Percentiles rank a stretch among this genome's conserved stretches.
These are phyloP conservation scores for Trametes pubescens DNA, from an alignment of 1,284 basidiomycete genomes.

Conservation along the genomic window DNA sequence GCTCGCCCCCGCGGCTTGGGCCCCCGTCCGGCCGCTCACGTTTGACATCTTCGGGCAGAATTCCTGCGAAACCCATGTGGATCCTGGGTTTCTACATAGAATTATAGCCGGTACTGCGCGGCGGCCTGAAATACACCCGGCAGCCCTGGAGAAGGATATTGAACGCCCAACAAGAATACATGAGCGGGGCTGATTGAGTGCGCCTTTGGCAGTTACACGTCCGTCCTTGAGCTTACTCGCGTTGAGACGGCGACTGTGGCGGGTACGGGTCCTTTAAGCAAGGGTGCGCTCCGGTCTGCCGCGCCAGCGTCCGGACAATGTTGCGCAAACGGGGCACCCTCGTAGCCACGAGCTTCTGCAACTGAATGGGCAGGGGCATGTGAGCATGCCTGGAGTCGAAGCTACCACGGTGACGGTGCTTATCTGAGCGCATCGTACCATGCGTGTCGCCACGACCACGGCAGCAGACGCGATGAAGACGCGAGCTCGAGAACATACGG, in stretches of 20 bases:
- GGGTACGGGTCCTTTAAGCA: background rate
- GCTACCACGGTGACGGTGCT: constrained; percentile 23
- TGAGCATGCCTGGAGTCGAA: constrained; percentile 20
- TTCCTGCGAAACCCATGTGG: too few species aligned
- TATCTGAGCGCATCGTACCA: constrained; percentile 27
- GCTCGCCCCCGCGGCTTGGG: too few species aligned
- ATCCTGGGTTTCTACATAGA: too few species aligned
- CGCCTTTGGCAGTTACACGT: background rate
- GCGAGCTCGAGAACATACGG: constrained; percentile 5
- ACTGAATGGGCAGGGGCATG: constrained; percentile 30
- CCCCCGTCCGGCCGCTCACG: too few species aligned
- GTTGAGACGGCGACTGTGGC: background rate
- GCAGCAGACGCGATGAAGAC: background rate
- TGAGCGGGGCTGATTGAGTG: background rate
- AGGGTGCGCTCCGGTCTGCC: background rate
- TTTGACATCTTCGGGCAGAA: too few species aligned
- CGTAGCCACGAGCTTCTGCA: constrained; percentile 14
- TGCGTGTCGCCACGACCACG: constrained; percentile 1
- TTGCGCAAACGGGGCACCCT: constrained; percentile 15
- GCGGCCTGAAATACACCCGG: background rate
- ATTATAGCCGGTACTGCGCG: too few species aligned
- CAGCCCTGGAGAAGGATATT: constrained; percentile 2
- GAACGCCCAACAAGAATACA: background rate
- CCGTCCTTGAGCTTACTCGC: background rate
- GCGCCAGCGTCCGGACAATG: constrained; percentile 13